phyloP scores from a whole-genome alignment of 176 grass and related monocot genomes.

The Carex parvula region DNA sequence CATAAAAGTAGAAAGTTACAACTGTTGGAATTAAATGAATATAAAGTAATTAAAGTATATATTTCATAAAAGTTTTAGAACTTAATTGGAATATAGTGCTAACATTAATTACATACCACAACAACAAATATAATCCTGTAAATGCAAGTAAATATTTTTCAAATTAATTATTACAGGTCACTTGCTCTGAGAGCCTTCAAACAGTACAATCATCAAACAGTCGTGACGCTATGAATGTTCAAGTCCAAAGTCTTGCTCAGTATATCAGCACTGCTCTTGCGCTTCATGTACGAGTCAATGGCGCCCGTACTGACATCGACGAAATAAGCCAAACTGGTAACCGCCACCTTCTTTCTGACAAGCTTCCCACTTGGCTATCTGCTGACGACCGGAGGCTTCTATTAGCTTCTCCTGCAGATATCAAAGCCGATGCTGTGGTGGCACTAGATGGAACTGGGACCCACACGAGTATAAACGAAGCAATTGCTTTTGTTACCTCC shows the following conservation, averaged over 20 bases:
- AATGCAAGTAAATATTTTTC: neutral
- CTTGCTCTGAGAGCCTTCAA: constrained; percentile 63
- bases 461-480: constrained; percentile 57
- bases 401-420: constrained; percentile 21
- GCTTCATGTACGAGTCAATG: constrained; percentile 42
- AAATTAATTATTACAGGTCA: constrained; percentile 25
- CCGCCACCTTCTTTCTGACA: neutral
- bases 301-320: neutral
- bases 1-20: neutral
- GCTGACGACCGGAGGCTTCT: constrained; percentile 41
- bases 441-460: constrained; percentile 72
- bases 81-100: no score
- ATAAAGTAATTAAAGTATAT: no score
- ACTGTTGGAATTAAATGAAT: neutral
- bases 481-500: constrained; percentile 49
- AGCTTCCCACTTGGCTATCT: constrained; percentile 47
- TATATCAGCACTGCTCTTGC: constrained; percentile 71
- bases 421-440: constrained; percentile 69
- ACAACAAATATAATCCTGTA: neutral
- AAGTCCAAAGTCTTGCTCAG: constrained; percentile 40
- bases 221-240: constrained; percentile 21
- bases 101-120: neutral
- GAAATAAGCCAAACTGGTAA: neutral
- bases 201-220: constrained; percentile 18
- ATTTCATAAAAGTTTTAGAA: no score